Percentiles rank a stretch among this genome's conserved stretches.
Evolutionary conservation across 2,329 filamentous ascomycete species (phyloP).

Genomic region (Didymellaceae sp.): DNA sequence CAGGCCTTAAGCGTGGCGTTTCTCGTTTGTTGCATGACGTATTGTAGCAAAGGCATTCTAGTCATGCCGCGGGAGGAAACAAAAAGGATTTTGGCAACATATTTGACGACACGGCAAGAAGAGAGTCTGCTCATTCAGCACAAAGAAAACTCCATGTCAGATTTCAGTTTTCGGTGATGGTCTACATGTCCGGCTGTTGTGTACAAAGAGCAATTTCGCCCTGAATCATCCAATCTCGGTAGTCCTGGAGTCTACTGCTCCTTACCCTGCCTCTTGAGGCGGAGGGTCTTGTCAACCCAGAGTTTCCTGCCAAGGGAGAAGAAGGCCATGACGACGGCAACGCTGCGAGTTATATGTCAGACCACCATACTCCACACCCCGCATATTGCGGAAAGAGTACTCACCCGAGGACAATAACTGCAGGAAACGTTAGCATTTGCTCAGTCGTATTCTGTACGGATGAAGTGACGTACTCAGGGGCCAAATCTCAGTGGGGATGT

Average conservation of each 20-base stretch:
- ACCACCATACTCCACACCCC: slow-evolving; percentile 26
- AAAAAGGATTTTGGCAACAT: not conserved
- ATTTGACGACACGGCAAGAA: not conserved
- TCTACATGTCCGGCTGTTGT: slow-evolving; percentile 22
- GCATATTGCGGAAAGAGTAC: slow-evolving; percentile 41
- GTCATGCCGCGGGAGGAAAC: not conserved
- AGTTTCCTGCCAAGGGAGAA: slow-evolving; percentile 88
- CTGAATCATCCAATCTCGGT: slow-evolving; percentile 13
- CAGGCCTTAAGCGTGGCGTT: too few relatives aligned
- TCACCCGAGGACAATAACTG: slow-evolving; percentile 86
- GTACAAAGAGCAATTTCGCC: slow-evolving; percentile 33
- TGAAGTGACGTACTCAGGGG: slow-evolving; percentile 76
- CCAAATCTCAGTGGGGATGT: slow-evolving; percentile 90
- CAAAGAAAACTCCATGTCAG: slow-evolving; percentile 36
- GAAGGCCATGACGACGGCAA: slow-evolving; percentile 75
- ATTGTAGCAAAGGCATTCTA: not conserved
- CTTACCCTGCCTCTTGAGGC: slow-evolving; percentile 72
- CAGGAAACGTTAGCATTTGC: slow-evolving; percentile 26
- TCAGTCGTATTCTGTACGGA: not conserved
- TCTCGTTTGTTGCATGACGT: not conserved
- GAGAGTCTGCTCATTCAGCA: slow-evolving; percentile 9
- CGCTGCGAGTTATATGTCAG: slow-evolving; percentile 52
- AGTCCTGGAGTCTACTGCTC: slow-evolving; percentile 32
- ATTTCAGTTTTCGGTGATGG: slow-evolving; percentile 27
- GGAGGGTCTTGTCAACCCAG: slow-evolving; percentile 87